Conservation (phyloP, 345 rosid genomes). For the Eucalyptus sideroxylon region DNA sequence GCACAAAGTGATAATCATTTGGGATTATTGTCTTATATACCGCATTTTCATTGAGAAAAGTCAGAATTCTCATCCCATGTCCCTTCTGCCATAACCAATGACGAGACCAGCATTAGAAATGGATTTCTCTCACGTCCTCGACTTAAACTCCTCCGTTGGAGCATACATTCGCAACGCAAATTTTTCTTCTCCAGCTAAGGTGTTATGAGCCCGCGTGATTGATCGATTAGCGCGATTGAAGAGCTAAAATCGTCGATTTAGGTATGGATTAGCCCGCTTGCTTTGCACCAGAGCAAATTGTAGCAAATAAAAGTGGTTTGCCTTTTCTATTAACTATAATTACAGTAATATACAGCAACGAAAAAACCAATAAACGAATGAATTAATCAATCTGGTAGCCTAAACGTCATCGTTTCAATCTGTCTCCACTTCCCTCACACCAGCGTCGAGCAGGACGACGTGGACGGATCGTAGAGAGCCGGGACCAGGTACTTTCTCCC, state of each 20-base stretch:
- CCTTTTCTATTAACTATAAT: not conserved
- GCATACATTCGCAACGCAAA: not conserved
- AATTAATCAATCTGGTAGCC: not conserved
- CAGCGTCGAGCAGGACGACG: constrained; percentile 44
- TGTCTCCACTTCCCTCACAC: constrained; percentile 10
- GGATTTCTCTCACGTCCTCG: not conserved
- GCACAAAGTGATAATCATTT: not conserved
- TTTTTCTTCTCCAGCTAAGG: not conserved
- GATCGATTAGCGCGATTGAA: not conserved
- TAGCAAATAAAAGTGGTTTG: not conserved
- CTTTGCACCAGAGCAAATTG: not conserved
- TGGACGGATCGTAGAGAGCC: constrained; percentile 62
- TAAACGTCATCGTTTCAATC: not conserved
- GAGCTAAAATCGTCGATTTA: not conserved
- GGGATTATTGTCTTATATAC: not conserved
- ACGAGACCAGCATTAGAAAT: not conserved
- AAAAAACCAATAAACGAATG: not conserved
- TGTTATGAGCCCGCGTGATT: not conserved
- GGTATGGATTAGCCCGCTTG: not conserved
- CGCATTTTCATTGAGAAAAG: not conserved
- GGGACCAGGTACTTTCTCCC: constrained; percentile 76
- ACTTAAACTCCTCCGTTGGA: not conserved
- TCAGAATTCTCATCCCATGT: not conserved
- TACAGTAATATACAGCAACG: not conserved
- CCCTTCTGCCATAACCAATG: not conserved